Evolutionary conservation across 1,139 yeast species (phyloP), one percentile per base, ranked within the genome.

Genomic region (Yamadazyma membranifaciens): DNA sequence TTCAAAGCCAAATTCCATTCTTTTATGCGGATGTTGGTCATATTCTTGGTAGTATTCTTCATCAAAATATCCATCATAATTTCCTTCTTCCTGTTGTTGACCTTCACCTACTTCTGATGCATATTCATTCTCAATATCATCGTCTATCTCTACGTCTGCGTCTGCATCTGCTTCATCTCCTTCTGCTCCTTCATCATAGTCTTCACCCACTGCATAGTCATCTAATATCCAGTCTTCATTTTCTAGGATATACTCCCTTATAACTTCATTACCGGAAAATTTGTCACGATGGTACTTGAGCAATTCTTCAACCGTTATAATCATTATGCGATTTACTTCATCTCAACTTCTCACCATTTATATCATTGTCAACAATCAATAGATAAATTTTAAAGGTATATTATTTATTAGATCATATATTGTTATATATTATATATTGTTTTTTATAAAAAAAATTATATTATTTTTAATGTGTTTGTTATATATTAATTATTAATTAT

Each of bases 91-190:
- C n/a, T 27, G 28, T n/a, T 15, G 11, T 11, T 51, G 51, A 2
- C 53, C 54, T 2, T 53, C 40, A 45, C 60, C 65, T 13, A 54
- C 38, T 12, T 52, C 53, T 27, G n/a, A 3, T 11, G 25, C 31
- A 60, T 34, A 27, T 12, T 7, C 25, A 15, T 36, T 16, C 6
- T 22, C 22, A 12, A 25, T 4, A 7, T n/a, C 11, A 9, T 25
- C 12, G 6, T 25, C 7, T 20, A 20, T 20, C 24, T 5, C 24
- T 20, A 7, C 7, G 24, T n/a, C n/a, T n/a, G 54, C 40, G 43
- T 60, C 65, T 12, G 53, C 37, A n/a, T 51, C 53, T 28, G 14
- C 24, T 31, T 31, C 33, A 59, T 32, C 28, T 13, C 11, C 26
- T 12, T 33, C 10, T 10, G 5, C 30, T 17, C 29, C 40, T 12